These are phyloP conservation scores for Gossypium gossypioides DNA, from an alignment of 441 rosid genomes.

Conservation along the genomic window DNA sequence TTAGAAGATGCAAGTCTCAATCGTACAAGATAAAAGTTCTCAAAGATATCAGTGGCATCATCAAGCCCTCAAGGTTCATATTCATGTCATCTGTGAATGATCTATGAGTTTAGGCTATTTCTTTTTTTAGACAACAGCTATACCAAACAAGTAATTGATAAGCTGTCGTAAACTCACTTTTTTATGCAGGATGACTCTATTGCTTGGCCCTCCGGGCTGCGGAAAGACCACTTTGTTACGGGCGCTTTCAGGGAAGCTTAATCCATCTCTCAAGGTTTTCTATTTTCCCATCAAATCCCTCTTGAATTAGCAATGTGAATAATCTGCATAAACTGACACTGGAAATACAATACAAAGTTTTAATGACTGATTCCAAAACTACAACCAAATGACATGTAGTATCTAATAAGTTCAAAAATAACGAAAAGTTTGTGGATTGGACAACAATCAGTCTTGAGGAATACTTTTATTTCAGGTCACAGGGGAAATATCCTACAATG, in stretches of 20 bases:
- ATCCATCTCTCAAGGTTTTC: slow-evolving; percentile 31
- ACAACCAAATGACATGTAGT: background rate
- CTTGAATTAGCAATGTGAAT: background rate
- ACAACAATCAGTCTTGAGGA: background rate
- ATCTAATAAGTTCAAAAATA: background rate
- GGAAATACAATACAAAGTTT: background rate
- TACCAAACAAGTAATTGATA: background rate
- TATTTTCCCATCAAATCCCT: background rate
- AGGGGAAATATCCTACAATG: slow-evolving; percentile 45
- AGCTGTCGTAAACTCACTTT: background rate
- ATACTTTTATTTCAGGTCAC: background rate
- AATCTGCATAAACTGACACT: background rate
- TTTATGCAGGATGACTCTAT: slow-evolving; percentile 27
- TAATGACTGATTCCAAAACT: background rate
- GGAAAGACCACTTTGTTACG: slow-evolving; percentile 37
- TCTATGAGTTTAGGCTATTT: background rate
- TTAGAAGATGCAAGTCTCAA: slow-evolving; percentile 12
- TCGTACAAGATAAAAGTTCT: slow-evolving; percentile 20
- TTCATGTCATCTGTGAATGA: background rate
- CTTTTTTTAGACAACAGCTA: background rate
- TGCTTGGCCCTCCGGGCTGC: slow-evolving; percentile 42
- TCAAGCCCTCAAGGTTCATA: slow-evolving; percentile 29
- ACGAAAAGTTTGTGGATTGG: background rate
- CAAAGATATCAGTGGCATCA: slow-evolving; percentile 27
- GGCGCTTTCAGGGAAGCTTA: slow-evolving; percentile 31